Evolutionary conservation across 2,329 filamentous ascomycete genomes (phyloP).

Genomic region (Helotiales sp.): DNA sequence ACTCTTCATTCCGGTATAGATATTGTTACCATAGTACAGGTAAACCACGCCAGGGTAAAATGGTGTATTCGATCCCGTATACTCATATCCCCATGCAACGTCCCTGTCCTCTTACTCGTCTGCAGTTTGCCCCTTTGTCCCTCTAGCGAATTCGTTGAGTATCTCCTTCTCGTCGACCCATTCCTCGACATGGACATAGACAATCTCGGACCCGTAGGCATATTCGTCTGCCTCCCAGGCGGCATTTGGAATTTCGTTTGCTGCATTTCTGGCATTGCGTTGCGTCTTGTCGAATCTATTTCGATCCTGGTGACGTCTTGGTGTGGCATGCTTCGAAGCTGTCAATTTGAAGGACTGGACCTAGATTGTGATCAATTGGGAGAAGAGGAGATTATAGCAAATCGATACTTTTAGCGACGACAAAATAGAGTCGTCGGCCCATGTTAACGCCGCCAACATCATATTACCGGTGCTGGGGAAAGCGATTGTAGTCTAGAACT

Average conservation of each 20-base stretch:
- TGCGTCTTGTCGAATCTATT: background rate
- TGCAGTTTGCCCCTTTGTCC: conserved; percentile 26
- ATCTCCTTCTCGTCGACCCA: conserved; percentile 14
- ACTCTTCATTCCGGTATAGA: background rate
- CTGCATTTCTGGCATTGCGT: background rate
- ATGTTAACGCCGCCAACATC: background rate
- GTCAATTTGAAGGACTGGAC: background rate
- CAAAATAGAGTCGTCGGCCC: background rate
- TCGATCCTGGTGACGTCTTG: background rate
- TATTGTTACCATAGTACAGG: conserved; percentile 60
- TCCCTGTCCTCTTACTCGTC: conserved; percentile 18
- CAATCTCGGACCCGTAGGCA: background rate
- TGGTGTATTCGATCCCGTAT: conserved; percentile 36
- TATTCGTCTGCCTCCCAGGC: conserved; percentile 5
- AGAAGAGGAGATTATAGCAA: background rate
- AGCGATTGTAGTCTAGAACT: background rate
- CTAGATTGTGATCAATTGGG: background rate
- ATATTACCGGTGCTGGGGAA: background rate
- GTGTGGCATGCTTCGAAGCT: background rate
- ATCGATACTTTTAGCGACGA: background rate
- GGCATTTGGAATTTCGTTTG: conserved; percentile 7
- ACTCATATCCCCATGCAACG: conserved; percentile 25
- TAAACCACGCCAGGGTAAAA: conserved; percentile 62
- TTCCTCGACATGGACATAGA: conserved; percentile 5
- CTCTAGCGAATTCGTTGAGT: conserved; percentile 28